Base-by-base conservation (phyloP, 306 rosid species). In the Cucurbita ficifolia region DNA sequence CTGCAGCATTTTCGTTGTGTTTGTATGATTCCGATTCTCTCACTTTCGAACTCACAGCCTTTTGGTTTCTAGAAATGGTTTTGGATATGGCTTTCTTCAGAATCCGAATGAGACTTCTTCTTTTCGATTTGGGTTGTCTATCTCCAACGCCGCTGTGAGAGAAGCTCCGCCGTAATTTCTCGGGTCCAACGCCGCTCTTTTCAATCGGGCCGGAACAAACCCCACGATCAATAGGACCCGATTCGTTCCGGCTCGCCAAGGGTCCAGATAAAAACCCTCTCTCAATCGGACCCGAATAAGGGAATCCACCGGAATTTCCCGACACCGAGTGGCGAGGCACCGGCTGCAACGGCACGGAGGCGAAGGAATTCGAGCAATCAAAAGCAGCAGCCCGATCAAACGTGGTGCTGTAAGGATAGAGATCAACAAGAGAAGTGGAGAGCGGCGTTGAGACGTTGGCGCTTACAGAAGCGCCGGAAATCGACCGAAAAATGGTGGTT, bases 381-480 rank as follows among this genome's bases (percentile, higher is more conserved):
- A 90, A 88, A 48, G 84, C 81, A 3, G 96, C 87, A 8, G 89
- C 87, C 2, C 88, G 81, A 35, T 92, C 96, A 74, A 79, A 69
- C 39, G 62, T 75, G 3, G 70, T 46, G 56, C 81, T 69, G 24
- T 82, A 83, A 5, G 76, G 85, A 48, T 59, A 61, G 1, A 81
- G 74, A 45, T 86, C 89, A 5, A 67, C 57, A 22, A 86, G 79
- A n/a, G 82, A 80, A 12, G 85, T 82, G 22, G 96, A 93, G 39
- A 87, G 81, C 0, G 90, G 84, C 3, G 92, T 76, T 45, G 83
- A 88, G 11, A 76, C 69, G 87, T 93, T 93, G 73, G 98, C 96
- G 59, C 96, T 88, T 29, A 90, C 90, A 6, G 90, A 84, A 33
- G 98, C 96, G 1, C 96, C 88, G 51, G 89, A 86, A 22, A 93